Evolutionary conservation across 306 rosid species (phyloP), one percentile per base, ranked within the genome.

Genomic region (Begonia loranthoides): DNA sequence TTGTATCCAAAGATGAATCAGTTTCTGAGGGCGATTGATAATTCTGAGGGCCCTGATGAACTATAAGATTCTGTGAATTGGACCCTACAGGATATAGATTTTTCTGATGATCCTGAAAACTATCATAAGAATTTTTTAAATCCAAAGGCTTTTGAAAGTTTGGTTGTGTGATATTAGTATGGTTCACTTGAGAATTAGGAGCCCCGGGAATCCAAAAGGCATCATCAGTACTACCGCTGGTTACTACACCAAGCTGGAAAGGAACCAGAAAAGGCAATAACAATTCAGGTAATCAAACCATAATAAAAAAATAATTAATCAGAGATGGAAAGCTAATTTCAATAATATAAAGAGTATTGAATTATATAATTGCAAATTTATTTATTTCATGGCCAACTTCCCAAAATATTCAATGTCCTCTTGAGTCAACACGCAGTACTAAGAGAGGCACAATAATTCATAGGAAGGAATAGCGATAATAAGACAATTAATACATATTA

Each of bases 31-130:
- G 73, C 54, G 54, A 49, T 33, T 76, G 77, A 48, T 71, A 60
- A 59, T 50, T 75, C 41, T 70, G 70, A 12, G 83, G 63, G 54
- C 69, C 67, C 87, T 69, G 83, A 67, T 76, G 83, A 61, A 76
- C 62, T 64, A 79, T 61, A 69, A 80, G 81, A 76, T 73, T 69
- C 51, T 80, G 88, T 51, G 67, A 56, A 72, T 51, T 73, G 54
- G 73, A 48, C 65, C 77, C 86, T 67, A 68, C 83, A 55, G 95
- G 70, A 60, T 67, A 49, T 17, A 73, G 47, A 54, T 68, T 63
- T 69, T 65, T 76, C 72, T 78, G 94, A 59, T 72, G 99, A 73
- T 80, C 96, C 88, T 83, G 93, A 80, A 83, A 83, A 78, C 80
- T 92, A 73, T 83, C 87, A 81, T 80, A 90, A 67, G 87, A 76